Conservation (phyloP, 306 rosid species). For the Ceratonia siliqua region DNA sequence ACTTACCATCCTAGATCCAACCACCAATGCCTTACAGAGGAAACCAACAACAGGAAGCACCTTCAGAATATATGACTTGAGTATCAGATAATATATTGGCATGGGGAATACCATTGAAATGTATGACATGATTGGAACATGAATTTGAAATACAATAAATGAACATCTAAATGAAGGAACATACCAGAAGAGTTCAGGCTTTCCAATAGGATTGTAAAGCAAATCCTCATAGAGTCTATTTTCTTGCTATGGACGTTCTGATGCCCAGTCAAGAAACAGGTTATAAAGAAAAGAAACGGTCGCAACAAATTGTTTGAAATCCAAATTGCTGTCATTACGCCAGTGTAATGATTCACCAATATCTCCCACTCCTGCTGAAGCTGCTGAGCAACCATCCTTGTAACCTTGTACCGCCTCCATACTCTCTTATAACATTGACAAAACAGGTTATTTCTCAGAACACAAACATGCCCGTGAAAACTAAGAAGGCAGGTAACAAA, state of each 20-base stretch:
- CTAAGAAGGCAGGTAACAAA: slow-evolving; percentile 4
- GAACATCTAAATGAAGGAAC: slow-evolving; percentile 28
- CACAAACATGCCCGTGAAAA: slow-evolving; percentile 9
- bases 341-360: slow-evolving; percentile 45
- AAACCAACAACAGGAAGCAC: neutral
- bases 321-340: slow-evolving; percentile 51
- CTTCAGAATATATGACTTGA: slow-evolving; percentile 2
- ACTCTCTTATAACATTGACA: slow-evolving; percentile 62
- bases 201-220: slow-evolving; percentile 75
- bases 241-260: slow-evolving; percentile 46
- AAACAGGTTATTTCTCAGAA: slow-evolving; percentile 19
- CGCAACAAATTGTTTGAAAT: slow-evolving; percentile 65
- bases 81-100: slow-evolving; percentile 9
- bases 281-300: slow-evolving; percentile 80
- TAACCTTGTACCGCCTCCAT: slow-evolving; percentile 78
- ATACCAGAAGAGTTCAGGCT: slow-evolving; percentile 80
- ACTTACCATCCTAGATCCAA: neutral
- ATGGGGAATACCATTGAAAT: slow-evolving; percentile 24
- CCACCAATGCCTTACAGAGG: neutral
- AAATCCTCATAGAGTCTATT: slow-evolving; percentile 50
- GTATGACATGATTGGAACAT: slow-evolving; percentile 15
- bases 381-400: slow-evolving; percentile 56
- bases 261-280: slow-evolving; percentile 47
- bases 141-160: slow-evolving; percentile 27
- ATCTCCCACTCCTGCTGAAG: slow-evolving; percentile 83